phyloP scores from a whole-genome alignment of 2,329 filamentous ascomycete species.

The Colletotrichum filicis region DNA sequence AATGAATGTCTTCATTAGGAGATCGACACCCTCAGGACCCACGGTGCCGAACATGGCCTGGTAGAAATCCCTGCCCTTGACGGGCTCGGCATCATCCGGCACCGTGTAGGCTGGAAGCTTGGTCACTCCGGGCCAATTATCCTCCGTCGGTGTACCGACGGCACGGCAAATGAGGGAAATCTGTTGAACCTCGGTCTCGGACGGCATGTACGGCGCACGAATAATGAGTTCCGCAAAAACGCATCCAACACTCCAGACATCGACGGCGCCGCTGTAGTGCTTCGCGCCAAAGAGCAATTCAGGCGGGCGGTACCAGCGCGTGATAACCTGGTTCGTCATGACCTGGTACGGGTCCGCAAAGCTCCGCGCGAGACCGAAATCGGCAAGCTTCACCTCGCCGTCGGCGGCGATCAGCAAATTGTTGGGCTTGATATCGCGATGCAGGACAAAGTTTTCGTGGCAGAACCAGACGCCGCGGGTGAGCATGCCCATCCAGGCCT shows the following conservation, averaged over 20 bases:
- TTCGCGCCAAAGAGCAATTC: slow-evolving; percentile 92
- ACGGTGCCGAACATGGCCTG: slow-evolving; percentile 81
- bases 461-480: slow-evolving; percentile 94
- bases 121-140: slow-evolving; percentile 93
- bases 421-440: slow-evolving; percentile 99
- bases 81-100: slow-evolving; percentile 66
- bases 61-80: slow-evolving; percentile 79
- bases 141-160: slow-evolving; percentile 91
- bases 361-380: slow-evolving; percentile 92
- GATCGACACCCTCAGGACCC: slow-evolving; percentile 84
- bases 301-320: slow-evolving; percentile 94
- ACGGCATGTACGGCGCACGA: slow-evolving; percentile 84
- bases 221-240: slow-evolving; percentile 93
- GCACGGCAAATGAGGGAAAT: slow-evolving; percentile 84
- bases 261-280: slow-evolving; percentile 90
- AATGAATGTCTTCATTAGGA: slow-evolving; percentile 85
- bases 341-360: slow-evolving; percentile 88
- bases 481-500: slow-evolving; percentile 99
- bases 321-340: slow-evolving; percentile 97
- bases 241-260: slow-evolving; percentile 92
- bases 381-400: slow-evolving; percentile 93
- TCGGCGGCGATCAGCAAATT: slow-evolving; percentile 95
- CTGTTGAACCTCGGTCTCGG: slow-evolving; percentile 87
- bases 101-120: slow-evolving; percentile 84
- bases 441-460: slow-evolving; percentile 92